Evolutionary conservation across 2,329 filamentous ascomycete genomes (phyloP).

Genomic region (Claviceps fusiformis): DNA sequence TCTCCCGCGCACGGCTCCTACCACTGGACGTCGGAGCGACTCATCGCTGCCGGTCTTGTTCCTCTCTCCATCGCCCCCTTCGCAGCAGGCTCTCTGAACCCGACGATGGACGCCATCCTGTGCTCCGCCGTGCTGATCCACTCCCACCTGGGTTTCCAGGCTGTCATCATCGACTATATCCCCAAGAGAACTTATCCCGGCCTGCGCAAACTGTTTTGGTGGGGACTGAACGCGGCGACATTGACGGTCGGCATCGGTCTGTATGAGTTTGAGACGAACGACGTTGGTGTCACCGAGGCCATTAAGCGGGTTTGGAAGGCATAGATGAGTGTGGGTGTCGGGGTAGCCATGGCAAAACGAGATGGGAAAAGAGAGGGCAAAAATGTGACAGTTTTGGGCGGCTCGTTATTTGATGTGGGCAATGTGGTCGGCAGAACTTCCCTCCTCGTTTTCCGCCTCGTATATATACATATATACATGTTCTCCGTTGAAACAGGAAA

Average conservation of each 20-base stretch:
- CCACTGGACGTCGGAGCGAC: slow-evolving; percentile 94
- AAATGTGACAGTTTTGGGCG: not conserved
- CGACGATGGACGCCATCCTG: slow-evolving; percentile 71
- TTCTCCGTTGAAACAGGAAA: slow-evolving; percentile 5
- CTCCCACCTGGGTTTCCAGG: slow-evolving; percentile 92
- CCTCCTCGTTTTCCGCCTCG: not conserved
- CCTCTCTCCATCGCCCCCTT: slow-evolving; percentile 86
- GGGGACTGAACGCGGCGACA: slow-evolving; percentile 67
- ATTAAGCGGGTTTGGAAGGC: slow-evolving; percentile 85
- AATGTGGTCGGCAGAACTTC: not conserved
- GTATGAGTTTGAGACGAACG: slow-evolving; percentile 98
- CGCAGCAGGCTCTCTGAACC: slow-evolving; percentile 82
- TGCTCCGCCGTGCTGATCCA: slow-evolving; percentile 76
- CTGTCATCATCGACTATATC: slow-evolving; percentile 83
- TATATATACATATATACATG: slow-evolving; percentile 12
- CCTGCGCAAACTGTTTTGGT: slow-evolving; percentile 53
- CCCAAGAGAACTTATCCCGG: slow-evolving; percentile 57
- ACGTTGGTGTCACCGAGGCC: slow-evolving; percentile 84
- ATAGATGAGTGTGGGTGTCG: slow-evolving; percentile 21
- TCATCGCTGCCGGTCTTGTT: slow-evolving; percentile 67
- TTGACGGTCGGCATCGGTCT: slow-evolving; percentile 72
- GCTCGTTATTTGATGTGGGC: not conserved
- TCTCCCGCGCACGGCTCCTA: slow-evolving; percentile 81
- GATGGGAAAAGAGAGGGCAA: not conserved
- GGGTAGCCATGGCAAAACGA: not conserved